Evolutionary conservation across 495 filamentous ascomycete genomes (phyloP).

Genomic region (Podospora comata): DNA sequence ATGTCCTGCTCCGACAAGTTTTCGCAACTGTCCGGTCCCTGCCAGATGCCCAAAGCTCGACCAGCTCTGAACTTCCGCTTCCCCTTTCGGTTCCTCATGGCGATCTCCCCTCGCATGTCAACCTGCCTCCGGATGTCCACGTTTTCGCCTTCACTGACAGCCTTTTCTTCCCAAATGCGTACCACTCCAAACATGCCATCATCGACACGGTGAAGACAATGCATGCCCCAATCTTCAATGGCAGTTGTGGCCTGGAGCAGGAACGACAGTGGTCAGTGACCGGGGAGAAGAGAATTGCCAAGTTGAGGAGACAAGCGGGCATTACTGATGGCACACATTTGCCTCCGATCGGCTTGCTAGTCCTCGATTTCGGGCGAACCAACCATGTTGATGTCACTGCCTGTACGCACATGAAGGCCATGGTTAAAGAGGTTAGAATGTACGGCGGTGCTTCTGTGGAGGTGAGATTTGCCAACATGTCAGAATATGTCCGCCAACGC

Average conservation of each 20-base stretch:
- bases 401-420: constrained; percentile 20
- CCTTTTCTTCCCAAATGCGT: constrained; percentile 50
- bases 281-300: constrained; percentile 30
- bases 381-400: constrained; percentile 29
- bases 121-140: constrained; percentile 35
- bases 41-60: constrained; percentile 12
- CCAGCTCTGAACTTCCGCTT: constrained; percentile 14
- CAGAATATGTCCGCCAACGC: constrained; percentile 20
- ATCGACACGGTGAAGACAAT: constrained; percentile 45
- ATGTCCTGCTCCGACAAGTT: constrained; percentile 43
- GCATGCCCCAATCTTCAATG: constrained; percentile 33
- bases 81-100: constrained; percentile 20
- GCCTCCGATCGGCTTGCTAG: constrained; percentile 22
- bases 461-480: constrained; percentile 26
- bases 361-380: constrained; percentile 26
- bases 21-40: constrained; percentile 32
- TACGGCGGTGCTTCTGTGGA: constrained; percentile 23
- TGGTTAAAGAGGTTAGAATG: constrained; percentile 22
- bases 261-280: constrained; percentile 49
- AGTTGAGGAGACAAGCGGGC: constrained; percentile 21
- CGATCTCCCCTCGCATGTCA: constrained; percentile 14
- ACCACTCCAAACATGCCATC: constrained; percentile 38
- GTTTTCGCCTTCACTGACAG: constrained; percentile 44
- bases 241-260: constrained; percentile 22
- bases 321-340: constrained; percentile 18